phyloP scores from a whole-genome alignment of 2,329 filamentous ascomycete genomes.

The Metarhizium humberi region DNA sequence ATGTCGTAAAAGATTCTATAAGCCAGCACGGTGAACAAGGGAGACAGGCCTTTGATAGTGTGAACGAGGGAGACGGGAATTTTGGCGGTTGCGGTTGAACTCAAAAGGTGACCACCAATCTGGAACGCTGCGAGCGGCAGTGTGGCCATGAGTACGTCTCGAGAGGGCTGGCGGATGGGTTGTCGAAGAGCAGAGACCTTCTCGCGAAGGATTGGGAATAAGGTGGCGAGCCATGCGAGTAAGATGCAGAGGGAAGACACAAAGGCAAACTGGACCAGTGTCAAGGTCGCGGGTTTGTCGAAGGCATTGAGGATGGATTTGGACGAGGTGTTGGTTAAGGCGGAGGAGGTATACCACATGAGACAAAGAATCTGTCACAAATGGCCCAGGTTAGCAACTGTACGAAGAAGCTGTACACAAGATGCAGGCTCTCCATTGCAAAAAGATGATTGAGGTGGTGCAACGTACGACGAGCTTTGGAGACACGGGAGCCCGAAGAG shows the following conservation, averaged over 20 bases:
- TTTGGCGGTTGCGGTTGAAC: constrained; percentile 84
- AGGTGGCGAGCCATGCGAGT: constrained; percentile 63
- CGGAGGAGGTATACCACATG: constrained; percentile 91
- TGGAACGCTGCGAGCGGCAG: constrained; percentile 90
- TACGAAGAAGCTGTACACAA: too few species aligned
- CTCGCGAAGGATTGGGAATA: constrained; percentile 62
- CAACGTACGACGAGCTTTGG: constrained; percentile 69
- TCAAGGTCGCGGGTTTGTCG: constrained; percentile 83
- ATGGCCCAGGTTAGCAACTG: too few species aligned
- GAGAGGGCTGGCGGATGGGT: constrained; percentile 71
- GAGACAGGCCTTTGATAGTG: constrained; percentile 95
- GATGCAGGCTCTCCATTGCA: too few species aligned
- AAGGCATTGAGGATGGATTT: constrained; percentile 94
- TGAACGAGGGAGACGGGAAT: constrained; percentile 96
- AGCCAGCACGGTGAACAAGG: constrained; percentile 87
- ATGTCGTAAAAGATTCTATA: constrained; percentile 88
- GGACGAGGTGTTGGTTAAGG: constrained; percentile 93
- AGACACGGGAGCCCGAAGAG: constrained; percentile 82
- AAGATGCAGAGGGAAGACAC: constrained; percentile 82
- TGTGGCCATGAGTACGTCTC: constrained; percentile 75
- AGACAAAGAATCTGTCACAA: constrained; percentile 63
- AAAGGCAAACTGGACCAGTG: constrained; percentile 86
- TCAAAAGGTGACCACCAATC: constrained; percentile 86
- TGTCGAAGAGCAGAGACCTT: constrained; percentile 72
- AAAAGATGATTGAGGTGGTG: too few species aligned